phyloP scores from a whole-genome alignment of 257 asterid species.

The Solanum ahanhuiri region DNA sequence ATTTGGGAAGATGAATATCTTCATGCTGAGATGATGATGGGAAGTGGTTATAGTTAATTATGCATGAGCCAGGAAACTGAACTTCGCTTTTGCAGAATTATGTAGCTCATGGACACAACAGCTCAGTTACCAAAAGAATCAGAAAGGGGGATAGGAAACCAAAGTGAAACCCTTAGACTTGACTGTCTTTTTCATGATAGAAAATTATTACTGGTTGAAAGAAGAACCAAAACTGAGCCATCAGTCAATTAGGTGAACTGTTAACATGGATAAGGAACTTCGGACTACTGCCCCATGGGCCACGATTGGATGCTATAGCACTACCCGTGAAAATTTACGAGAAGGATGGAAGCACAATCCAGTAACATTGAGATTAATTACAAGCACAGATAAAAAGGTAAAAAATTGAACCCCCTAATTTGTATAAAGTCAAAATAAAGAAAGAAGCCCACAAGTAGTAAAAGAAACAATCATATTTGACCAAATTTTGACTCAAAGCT shows the following conservation, averaged over 20 bases:
- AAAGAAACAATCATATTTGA: constrained; percentile 25
- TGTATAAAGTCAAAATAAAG: background rate
- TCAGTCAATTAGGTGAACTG: background rate
- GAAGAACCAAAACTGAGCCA: background rate
- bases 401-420: background rate
- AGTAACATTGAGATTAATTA: background rate
- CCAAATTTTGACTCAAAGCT: background rate
- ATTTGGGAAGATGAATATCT: background rate
- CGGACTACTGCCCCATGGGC: background rate
- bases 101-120: background rate
- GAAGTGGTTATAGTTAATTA: background rate
- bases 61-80: background rate
- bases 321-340: background rate
- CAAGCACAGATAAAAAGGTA: background rate
- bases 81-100: background rate
- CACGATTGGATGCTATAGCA: background rate
- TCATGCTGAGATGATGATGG: background rate
- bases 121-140: background rate
- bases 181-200: background rate
- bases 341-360: background rate
- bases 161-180: background rate
- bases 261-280: background rate
- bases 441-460: background rate
- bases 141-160: background rate
- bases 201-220: background rate